A percentile compares a stretch with the other conserved stretches of the same genome.
Conservation (phyloP, 768 basidiomycete species). For the Flagelloscypha sp. region DNA sequence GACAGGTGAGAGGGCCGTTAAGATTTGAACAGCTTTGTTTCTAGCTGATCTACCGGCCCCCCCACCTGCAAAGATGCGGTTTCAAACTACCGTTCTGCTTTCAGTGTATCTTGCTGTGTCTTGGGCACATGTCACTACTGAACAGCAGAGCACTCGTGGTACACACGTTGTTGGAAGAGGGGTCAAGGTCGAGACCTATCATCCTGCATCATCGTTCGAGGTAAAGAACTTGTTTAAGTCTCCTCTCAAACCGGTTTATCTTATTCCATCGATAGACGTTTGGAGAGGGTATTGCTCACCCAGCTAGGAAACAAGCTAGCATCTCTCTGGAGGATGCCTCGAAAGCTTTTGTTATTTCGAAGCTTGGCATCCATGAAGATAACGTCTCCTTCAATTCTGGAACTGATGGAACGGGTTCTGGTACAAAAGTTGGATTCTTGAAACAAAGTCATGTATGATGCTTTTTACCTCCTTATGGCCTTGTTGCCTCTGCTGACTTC, state of each 20-base stretch:
- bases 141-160: conserved; percentile 26
- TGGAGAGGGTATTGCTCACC: conserved; percentile 17
- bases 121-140: too few species aligned
- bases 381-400: conserved; percentile 15
- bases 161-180: conserved; percentile 21
- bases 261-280: conserved; percentile 9
- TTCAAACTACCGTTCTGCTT: too few species aligned
- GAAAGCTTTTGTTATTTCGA: conserved; percentile 19
- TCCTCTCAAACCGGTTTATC: neutral
- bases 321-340: conserved; percentile 21
- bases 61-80: too few species aligned
- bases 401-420: conserved; percentile 14
- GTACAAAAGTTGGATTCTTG: conserved; percentile 20
- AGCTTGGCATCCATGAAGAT: conserved; percentile 16
- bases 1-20: too few species aligned
- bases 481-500: neutral
- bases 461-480: too few species aligned
- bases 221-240: conserved; percentile 11
- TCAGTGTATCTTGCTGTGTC: too few species aligned
- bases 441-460: conserved; percentile 25
- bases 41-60: too few species aligned
- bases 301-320: conserved; percentile 12
- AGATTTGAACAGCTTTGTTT: too few species aligned
- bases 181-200: conserved; percentile 25
- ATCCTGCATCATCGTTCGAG: conserved; percentile 28